Conservation (phyloP, 768 basidiomycete species). For the Hortiboletus flavorubellus region DNA sequence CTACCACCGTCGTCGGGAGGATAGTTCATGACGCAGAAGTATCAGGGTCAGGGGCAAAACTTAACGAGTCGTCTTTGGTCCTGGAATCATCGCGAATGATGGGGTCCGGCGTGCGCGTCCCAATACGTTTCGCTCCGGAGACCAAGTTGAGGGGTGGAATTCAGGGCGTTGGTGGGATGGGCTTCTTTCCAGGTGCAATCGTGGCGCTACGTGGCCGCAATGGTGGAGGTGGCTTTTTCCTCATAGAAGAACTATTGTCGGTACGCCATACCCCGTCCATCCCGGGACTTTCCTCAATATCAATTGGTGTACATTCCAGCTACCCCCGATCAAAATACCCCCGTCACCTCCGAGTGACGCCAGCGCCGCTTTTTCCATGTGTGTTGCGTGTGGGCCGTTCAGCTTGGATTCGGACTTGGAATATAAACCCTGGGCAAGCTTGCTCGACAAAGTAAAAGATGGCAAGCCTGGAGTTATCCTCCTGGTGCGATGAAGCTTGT, state of each 20-base stretch:
- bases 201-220: conserved; percentile 86
- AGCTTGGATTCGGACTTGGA: conserved; percentile 73
- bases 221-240: conserved; percentile 85
- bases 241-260: conserved; percentile 74
- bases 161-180: conserved; percentile 60
- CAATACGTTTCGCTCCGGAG: conserved; percentile 64
- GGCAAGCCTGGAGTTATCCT: conserved; percentile 74
- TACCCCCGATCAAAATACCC: conserved; percentile 57
- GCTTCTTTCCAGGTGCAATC: conserved; percentile 87
- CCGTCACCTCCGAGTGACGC: conserved; percentile 31
- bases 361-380: conserved; percentile 57
- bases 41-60: conserved; percentile 52
- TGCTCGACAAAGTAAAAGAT: conserved; percentile 59
- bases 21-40: conserved; percentile 68
- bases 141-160: conserved; percentile 63
- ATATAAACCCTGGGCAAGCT: conserved; percentile 65
- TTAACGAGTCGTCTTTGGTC: conserved; percentile 68
- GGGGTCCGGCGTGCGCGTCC: conserved; percentile 60
- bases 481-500: conserved; percentile 48
- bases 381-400: conserved; percentile 83
- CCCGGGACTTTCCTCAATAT: neutral
- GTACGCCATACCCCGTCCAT: conserved; percentile 43
- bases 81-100: conserved; percentile 84
- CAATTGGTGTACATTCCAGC: conserved; percentile 35
- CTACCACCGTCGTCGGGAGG: conserved; percentile 68